Conservation (phyloP, 768 basidiomycete species). For the Amanita molliuscula region DNA sequence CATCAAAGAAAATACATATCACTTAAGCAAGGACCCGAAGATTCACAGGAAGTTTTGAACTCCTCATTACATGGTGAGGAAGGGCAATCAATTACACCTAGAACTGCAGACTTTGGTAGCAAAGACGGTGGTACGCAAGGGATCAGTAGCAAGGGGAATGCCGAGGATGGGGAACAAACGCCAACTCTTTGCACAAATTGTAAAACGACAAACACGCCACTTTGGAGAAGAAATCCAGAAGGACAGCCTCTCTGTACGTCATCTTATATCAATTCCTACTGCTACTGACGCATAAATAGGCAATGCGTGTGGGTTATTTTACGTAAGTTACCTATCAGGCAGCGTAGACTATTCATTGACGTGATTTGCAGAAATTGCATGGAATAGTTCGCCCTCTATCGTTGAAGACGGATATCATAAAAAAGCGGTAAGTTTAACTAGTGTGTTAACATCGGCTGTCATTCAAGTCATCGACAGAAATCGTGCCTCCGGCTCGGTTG, state of each 20-base stretch:
- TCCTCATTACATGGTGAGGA: conserved; percentile 36
- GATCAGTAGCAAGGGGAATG: conserved; percentile 8
- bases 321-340: conserved; percentile 42
- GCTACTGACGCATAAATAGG: conserved; percentile 28
- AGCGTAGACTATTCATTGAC: conserved; percentile 4
- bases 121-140: neutral
- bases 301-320: conserved; percentile 91
- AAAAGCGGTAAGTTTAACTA: conserved; percentile 62
- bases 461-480: conserved; percentile 36
- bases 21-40: conserved; percentile 50
- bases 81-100: conserved; percentile 13
- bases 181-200: conserved; percentile 92
- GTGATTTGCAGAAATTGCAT: conserved; percentile 69
- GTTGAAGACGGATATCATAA: conserved; percentile 94
- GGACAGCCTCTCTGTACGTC: conserved; percentile 82
- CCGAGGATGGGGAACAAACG: conserved; percentile 56
- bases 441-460: conserved; percentile 3
- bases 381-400: conserved; percentile 91
- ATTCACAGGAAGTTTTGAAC: conserved; percentile 42
- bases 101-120: neutral
- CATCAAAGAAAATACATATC: conserved; percentile 51
- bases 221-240: conserved; percentile 90
- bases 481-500: conserved; percentile 69
- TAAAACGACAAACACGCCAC: conserved; percentile 88
- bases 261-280: conserved; percentile 3